A percentile compares a stretch with the other conserved stretches of the same genome.
Evolutionary conservation across 208 protist genomes (phyloP).

Genomic region (Crithidia bombi): DNA sequence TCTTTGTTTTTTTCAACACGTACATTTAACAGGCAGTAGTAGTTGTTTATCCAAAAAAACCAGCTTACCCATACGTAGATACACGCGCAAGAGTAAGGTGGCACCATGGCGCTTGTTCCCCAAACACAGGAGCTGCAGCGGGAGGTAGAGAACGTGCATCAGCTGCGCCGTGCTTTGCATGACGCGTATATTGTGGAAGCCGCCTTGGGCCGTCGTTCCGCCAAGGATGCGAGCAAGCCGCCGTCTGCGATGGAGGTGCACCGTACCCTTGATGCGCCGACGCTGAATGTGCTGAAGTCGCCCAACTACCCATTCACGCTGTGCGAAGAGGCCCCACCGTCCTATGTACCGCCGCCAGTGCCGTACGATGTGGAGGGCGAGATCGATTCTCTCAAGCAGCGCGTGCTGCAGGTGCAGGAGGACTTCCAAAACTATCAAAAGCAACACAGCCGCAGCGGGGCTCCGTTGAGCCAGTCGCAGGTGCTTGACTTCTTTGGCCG

Average conservation of each 20-base stretch:
- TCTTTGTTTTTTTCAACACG: background rate
- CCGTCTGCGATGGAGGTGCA: constrained; percentile 32
- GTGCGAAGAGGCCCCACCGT: constrained; percentile 80
- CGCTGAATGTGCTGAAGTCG: constrained; percentile 65
- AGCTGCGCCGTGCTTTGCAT: constrained; percentile 50
- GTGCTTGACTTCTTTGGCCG: constrained; percentile 59
- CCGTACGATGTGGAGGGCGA: constrained; percentile 77
- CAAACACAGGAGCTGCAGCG: constrained; percentile 42
- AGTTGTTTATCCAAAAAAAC: too few relatives aligned
- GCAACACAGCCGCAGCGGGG: constrained; percentile 7
- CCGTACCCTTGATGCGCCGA: constrained; percentile 74
- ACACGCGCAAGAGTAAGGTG: background rate
- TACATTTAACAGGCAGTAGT: background rate
- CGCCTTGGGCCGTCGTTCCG: background rate
- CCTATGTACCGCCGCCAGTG: constrained; percentile 75
- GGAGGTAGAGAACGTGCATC: constrained; percentile 44
- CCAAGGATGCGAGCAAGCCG: constrained; percentile 2
- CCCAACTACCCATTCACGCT: constrained; percentile 83
- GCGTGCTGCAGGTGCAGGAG: constrained; percentile 63
- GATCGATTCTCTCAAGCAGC: constrained; percentile 52
- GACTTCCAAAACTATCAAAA: constrained; percentile 45
- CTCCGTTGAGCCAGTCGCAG: constrained; percentile 34
- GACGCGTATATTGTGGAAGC: constrained; percentile 52
- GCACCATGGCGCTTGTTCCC: constrained; percentile 48
- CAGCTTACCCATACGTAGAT: constrained; percentile 10